Base-by-base conservation (phyloP, 2,329 filamentous ascomycete genomes). In the Geosmithia flava region DNA sequence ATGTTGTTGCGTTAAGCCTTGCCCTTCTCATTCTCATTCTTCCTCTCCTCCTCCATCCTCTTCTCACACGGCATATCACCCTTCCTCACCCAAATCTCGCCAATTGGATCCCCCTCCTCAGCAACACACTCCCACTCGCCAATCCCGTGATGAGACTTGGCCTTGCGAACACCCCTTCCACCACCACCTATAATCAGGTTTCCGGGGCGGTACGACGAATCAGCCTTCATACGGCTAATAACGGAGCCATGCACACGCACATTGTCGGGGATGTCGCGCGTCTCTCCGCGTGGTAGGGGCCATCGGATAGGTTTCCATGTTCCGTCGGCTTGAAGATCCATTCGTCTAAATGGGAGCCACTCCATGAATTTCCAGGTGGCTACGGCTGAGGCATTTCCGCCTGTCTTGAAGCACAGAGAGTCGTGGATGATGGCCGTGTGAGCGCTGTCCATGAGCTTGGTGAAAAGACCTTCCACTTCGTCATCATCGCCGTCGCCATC, bases 151-250 rank as follows among this genome's bases (percentile, higher is more conserved):
- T 79, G 64, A 7, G 71, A 57, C 0, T 83, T 80, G 1, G 86
- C 86, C 8, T 56, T 66, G 23, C 77, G 71, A 1, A 80, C 69
- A 1, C 86, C 87, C 29, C 86, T 69, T 0, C 87, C 87, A 16
- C 87, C 87, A 1, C 87, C 87, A 0, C 87, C 87, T 2, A 90
- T 65, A 51, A 93, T 88, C 47, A 93, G 61, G 52, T 93, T 93
- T 0, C 87, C 87, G 0, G 87, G 87, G 0, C 87, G 72, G 56
- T 91, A 93, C 0, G 55, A 67, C 1, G 70, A 59, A 51, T 89
- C 75, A 7, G 67, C 62, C 44, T 78, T 62, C 80, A 93, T 83
- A 7, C 87, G 75, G 17, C 78, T 76, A 49, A 93, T 80, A 0
- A 87, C 87, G 20, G 81, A 86, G 42, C 80, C 76, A 56, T 93